Evolutionary conservation across 768 basidiomycete genomes (phyloP), one percentile per base, ranked within the genome.

Genomic region (Aureoboletus auriporus): DNA sequence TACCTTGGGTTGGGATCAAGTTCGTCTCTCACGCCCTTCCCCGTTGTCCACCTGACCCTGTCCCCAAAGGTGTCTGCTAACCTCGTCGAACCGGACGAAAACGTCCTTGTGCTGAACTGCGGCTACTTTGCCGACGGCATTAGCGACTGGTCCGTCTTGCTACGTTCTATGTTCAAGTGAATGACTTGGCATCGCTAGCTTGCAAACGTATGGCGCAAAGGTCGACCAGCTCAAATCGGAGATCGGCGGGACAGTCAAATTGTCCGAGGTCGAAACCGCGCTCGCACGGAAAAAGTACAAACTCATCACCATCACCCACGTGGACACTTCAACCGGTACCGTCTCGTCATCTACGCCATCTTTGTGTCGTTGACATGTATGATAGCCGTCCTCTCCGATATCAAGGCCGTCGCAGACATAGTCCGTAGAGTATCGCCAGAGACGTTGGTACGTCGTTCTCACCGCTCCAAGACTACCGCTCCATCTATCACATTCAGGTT

Each of bases 1-100:
- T 13, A 98, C 96, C 2, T 76, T 99, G 30, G 96, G 96, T 27
- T 98, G 94, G 93, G 94, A 97, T 66, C 88, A 91, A 79, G 89
- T 78, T 38, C 54, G 77, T 62, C 16, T 6, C 16, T 37, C 17
- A 20, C 20, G 2, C 26, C 38, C 16, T 11, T 23, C 11, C 9
- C 16, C 23, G 7, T 10, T 17, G 4, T n/a, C 14, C n/a, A 4
- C 26, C n/a, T 50, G 42, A 55, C n/a, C 28, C 53, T 47, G n/a
- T n/a, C n/a, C 29, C 53, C 31, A 43, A 55, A 90, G 85, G 91
- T 93, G 35, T 84, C 91, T 0, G 81, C 91, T 8, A 98, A 98
- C 68, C 77, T 99, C 46, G 75, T 97, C n/a, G 85, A 89, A 58
- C 76, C 78, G 4, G 84, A 84, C 46, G 86, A 93, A 56, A 71